These are phyloP conservation scores for Pythium periplocum DNA, from an alignment of 352 stramenopile species.

Conservation along the genomic window DNA sequence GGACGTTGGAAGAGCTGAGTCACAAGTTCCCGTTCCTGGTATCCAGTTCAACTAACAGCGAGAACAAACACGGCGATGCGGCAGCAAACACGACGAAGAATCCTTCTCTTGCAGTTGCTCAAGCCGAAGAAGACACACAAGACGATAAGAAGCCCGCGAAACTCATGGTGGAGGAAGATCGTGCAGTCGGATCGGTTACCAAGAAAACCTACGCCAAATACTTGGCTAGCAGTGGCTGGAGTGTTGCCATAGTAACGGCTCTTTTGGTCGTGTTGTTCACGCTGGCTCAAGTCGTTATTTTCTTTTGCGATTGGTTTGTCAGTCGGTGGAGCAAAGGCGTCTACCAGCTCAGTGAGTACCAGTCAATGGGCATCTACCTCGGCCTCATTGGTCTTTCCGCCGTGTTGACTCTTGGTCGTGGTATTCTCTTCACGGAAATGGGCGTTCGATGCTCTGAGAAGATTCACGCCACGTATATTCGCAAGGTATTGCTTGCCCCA, in stretches of 20 bases:
- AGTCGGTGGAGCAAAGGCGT: slow-evolving; percentile 40
- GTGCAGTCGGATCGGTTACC: slow-evolving; percentile 29
- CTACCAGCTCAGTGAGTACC: slow-evolving; percentile 26
- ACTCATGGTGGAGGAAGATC: slow-evolving; percentile 20
- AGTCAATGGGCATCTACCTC: slow-evolving; percentile 34
- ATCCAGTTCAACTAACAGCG: slow-evolving; percentile 31
- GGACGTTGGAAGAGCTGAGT: slow-evolving; percentile 12
- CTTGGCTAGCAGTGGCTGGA: slow-evolving; percentile 38
- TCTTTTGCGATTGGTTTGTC: slow-evolving; percentile 14
- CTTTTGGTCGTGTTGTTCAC: slow-evolving; percentile 13
- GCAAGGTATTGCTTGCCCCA: too few relatives aligned
- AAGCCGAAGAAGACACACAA: slow-evolving; percentile 30
- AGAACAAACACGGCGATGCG: slow-evolving; percentile 23
- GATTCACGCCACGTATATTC: slow-evolving; percentile 25
- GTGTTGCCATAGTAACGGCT: slow-evolving; percentile 23
- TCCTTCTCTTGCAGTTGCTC: slow-evolving; percentile 1
- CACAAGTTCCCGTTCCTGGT: slow-evolving; percentile 2
- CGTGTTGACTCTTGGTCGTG: slow-evolving; percentile 19
- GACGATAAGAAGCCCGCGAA: slow-evolving; percentile 20
- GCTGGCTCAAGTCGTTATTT: slow-evolving; percentile 12
- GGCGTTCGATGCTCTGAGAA: slow-evolving; percentile 28
- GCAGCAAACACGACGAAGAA: slow-evolving; percentile 1
- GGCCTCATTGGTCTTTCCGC: slow-evolving; percentile 24
- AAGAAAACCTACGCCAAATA: slow-evolving; percentile 47
- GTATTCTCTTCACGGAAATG: slow-evolving; percentile 29